Conservation (phyloP, 2,329 filamentous ascomycete species). For the Hypoxylon sp. region DNA sequence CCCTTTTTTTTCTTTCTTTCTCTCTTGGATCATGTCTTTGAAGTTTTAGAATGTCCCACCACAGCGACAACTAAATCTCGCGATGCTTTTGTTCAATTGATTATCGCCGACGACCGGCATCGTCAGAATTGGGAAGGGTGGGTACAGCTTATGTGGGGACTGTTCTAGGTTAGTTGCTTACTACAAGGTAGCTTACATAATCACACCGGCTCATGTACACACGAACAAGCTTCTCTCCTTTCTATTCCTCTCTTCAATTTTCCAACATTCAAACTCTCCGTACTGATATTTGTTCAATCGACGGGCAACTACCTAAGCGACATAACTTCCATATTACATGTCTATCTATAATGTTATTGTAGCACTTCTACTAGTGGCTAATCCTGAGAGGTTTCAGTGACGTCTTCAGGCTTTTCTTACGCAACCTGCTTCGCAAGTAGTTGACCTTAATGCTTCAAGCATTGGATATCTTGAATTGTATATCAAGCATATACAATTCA, state of each 20-base stretch:
- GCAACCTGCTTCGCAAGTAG: not conserved
- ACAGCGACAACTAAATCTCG: constrained; percentile 17
- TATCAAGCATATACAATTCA: too few species aligned
- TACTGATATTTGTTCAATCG: not conserved
- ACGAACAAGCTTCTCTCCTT: not conserved
- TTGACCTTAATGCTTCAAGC: not conserved
- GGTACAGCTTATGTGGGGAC: constrained; percentile 17
- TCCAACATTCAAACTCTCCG: not conserved
- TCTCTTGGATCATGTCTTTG: constrained; percentile 6
- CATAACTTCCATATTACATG: not conserved
- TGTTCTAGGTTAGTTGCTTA: too few species aligned
- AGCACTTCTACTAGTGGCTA: not conserved
- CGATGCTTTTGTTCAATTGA: constrained; percentile 12
- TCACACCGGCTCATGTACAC: not conserved
- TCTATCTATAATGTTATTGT: not conserved
- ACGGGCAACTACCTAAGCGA: not conserved
- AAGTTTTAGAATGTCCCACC: constrained; percentile 1
- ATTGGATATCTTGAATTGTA: too few species aligned
- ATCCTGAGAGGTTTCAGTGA: not conserved
- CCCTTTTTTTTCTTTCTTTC: not conserved
- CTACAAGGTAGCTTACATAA: constrained; percentile 23
- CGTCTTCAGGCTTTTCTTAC: not conserved
- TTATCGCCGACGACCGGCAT: constrained; percentile 9
- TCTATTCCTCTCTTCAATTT: too few species aligned
- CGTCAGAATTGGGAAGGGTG: constrained; percentile 14